Conservation (phyloP, 305 asterid genomes). For the Andrographis paniculata region DNA sequence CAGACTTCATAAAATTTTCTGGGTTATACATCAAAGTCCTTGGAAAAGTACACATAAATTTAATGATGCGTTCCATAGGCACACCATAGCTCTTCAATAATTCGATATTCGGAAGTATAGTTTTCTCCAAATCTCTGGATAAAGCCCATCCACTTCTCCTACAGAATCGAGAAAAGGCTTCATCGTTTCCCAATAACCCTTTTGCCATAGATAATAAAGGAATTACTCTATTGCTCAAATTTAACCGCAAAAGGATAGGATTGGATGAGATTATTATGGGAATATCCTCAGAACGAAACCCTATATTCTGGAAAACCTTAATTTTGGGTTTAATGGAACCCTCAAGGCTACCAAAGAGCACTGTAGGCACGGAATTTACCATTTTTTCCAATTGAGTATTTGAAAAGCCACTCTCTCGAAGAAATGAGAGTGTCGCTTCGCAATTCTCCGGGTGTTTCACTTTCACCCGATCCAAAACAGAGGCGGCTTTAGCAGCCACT, state of each 20-base stretch:
- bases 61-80: slow-evolving; percentile 14
- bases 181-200: slow-evolving; percentile 20
- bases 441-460: neutral
- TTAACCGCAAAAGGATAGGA: slow-evolving; percentile 15
- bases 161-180: slow-evolving; percentile 13
- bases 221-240: slow-evolving; percentile 2
- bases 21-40: slow-evolving; percentile 21
- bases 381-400: slow-evolving; percentile 14
- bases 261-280: slow-evolving; percentile 15
- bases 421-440: slow-evolving; percentile 11
- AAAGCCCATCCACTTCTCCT: slow-evolving; percentile 12
- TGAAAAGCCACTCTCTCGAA: slow-evolving; percentile 16
- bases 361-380: neutral
- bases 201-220: slow-evolving; percentile 21
- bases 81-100: slow-evolving; percentile 30
- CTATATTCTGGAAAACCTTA: slow-evolving; percentile 23
- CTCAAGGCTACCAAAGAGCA: slow-evolving; percentile 15
- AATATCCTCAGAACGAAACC: slow-evolving; percentile 21
- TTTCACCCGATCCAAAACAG: neutral
- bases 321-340: slow-evolving; percentile 25
- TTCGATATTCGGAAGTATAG: slow-evolving; percentile 24
- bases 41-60: slow-evolving; percentile 13
- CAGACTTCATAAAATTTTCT: slow-evolving; percentile 18
- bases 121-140: slow-evolving; percentile 19
- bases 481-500: slow-evolving; percentile 11